These are phyloP conservation scores for Trichomonas gallinae DNA, from an alignment of 208 protist species.

Conservation along the genomic window DNA sequence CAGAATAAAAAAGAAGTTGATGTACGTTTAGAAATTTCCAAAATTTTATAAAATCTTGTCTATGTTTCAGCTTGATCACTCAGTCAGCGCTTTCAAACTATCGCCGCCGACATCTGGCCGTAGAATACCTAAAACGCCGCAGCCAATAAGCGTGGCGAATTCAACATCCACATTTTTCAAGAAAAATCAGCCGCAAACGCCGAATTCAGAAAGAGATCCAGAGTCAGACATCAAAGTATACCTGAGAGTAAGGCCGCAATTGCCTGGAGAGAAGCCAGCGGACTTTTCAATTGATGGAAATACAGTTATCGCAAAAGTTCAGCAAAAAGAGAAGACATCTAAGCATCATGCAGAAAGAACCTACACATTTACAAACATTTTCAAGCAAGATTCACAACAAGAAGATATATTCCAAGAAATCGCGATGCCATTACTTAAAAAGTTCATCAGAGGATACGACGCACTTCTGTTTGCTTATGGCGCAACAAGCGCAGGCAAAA, in stretches of 20 bases:
- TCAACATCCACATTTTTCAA: neutral
- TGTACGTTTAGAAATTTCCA: neutral
- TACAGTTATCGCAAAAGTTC: neutral
- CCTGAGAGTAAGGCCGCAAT: neutral
- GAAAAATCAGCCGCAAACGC: neutral
- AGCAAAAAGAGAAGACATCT: neutral
- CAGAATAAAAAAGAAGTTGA: too few species aligned
- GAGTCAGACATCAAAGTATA: neutral
- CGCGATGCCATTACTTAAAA: neutral
- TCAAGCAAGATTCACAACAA: neutral
- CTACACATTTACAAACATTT: neutral
- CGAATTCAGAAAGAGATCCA: neutral
- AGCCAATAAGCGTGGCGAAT: neutral
- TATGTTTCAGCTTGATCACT: neutral
- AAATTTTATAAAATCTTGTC: too few species aligned
- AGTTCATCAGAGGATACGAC: neutral
- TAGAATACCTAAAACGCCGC: neutral
- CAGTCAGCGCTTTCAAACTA: neutral
- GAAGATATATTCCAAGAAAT: neutral
- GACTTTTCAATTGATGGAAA: neutral
- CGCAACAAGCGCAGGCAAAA: constrained; percentile 11
- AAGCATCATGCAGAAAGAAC: neutral
- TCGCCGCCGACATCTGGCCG: neutral
- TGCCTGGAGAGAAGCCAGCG: neutral
- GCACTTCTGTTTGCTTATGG: constrained; percentile 3